Conservation (phyloP, 495 filamentous ascomycete genomes). For the Aspergillus bridgeri region DNA sequence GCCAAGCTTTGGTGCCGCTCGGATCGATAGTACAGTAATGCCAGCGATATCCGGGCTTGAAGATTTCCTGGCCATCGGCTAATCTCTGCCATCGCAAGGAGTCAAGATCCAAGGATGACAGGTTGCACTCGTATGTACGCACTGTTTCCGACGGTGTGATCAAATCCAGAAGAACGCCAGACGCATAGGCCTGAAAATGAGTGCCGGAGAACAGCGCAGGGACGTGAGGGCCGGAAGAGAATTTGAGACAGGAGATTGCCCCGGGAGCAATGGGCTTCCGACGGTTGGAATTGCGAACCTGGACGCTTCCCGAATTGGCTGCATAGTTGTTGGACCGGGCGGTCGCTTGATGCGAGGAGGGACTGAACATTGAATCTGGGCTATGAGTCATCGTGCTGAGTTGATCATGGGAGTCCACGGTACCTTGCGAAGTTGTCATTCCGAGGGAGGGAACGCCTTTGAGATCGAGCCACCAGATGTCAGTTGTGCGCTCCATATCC, state of each 20-base stretch:
- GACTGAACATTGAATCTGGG: conserved; percentile 42
- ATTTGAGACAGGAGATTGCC: conserved; percentile 83
- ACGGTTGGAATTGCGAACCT: conserved; percentile 69
- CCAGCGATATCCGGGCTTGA: conserved; percentile 84
- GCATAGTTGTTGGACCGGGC: conserved; percentile 71
- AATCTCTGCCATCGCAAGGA: conserved; percentile 89
- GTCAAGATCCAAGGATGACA: conserved; percentile 82
- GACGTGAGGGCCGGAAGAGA: conserved; percentile 82
- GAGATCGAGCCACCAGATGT: conserved; percentile 95
- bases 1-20: conserved; percentile 90
- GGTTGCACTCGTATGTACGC: conserved; percentile 75
- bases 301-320: conserved; percentile 84
- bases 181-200: conserved; percentile 93
- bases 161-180: conserved; percentile 87
- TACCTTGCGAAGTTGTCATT: conserved; percentile 65
- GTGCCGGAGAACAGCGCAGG: conserved; percentile 84
- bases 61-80: conserved; percentile 89
- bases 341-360: conserved; percentile 38
- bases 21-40: conserved; percentile 95
- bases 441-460: conserved; percentile 84
- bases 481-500: conserved; percentile 92
- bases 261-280: conserved; percentile 75
- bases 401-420: conserved; percentile 43
- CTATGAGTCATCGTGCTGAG: conserved; percentile 37
- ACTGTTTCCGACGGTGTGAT: conserved; percentile 88